Evolutionary conservation across 2,329 filamentous ascomycete genomes (phyloP), one percentile per base, ranked within the genome.

Genomic region (Colletotrichum euphorbiae): DNA sequence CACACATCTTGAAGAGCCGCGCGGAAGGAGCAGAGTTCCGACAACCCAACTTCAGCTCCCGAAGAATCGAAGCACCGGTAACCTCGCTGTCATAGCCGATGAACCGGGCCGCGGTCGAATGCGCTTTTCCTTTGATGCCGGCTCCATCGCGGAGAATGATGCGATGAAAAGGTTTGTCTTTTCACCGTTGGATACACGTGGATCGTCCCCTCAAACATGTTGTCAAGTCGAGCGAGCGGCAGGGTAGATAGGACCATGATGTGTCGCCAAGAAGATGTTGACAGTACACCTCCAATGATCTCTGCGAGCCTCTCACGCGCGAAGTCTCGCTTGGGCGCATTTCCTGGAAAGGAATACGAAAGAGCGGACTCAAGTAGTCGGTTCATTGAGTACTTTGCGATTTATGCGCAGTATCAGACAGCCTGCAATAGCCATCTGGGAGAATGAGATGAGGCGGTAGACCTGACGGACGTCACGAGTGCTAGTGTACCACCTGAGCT

Each of bases 81-180:
- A 90, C 74, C 82, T 90, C 68, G 79, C 82, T 66, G 77, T 84
- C 71, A 76, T 81, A 71, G 77, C 77, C 71, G 84, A 87, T 69
- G 52, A 78, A 74, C n/a, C 86, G 57, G 88, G 90, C 72, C 88
- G 85, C 71, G 83, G 85, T 72, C 83, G 88, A 80, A 84, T 89
- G 77, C 90, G 91, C 69, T 90, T 93, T 80, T 95, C 93, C 57
- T 90, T 94, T 75, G 93, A 96, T 78, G 89, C 89, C 66, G 87
- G 89, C 59, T 84, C 87, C 69, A 84, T 86, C 71, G 79, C 80
- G 19, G 67, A 67, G 12, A 50, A 50, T 69, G 92, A 94, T 77
- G 83, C 87, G 74, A 83, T 93, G 79, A 85, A 91, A 80, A 94
- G 92, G 93, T 96, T 72, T 66, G 80, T 78, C 42, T 40, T 28